phyloP scores from a whole-genome alignment of 2,329 filamentous ascomycete species.

The Aspergillus japonicus region DNA sequence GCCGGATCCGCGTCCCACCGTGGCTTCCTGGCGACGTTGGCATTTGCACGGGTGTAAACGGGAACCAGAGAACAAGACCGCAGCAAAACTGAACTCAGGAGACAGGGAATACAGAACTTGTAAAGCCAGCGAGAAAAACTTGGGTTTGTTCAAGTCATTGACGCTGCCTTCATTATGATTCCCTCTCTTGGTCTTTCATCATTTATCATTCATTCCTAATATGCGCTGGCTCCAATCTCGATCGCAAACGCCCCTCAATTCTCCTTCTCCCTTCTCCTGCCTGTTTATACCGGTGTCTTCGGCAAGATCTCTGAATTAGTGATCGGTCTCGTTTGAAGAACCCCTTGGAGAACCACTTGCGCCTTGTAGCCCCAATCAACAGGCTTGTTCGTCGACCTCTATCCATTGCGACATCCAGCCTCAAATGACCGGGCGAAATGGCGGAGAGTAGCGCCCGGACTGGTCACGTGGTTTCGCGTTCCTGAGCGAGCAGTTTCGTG shows the following conservation, averaged over 20 bases:
- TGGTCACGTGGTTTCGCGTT: constrained; percentile 36
- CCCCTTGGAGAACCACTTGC: background rate
- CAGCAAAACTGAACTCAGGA: constrained; percentile 7
- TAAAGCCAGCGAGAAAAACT: background rate
- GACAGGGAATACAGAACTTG: constrained; percentile 2
- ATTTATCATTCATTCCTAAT: background rate
- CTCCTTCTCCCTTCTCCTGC: background rate
- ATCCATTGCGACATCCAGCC: background rate
- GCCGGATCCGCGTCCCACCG: constrained; percentile 35
- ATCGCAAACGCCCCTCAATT: background rate
- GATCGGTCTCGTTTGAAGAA: background rate
- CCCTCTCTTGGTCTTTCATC: background rate
- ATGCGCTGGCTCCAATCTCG: background rate
- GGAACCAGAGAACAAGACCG: constrained; percentile 14
- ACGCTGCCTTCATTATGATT: background rate
- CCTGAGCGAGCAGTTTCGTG: constrained; percentile 21
- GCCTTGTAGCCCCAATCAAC: background rate
- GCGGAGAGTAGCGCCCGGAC: background rate
- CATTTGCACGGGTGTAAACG: constrained; percentile 23
- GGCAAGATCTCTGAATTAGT: too few relatives aligned
- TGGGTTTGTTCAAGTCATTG: constrained; percentile 2
- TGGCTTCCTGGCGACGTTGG: constrained; percentile 28
- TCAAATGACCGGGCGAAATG: constrained; percentile 7
- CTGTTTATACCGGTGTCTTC: background rate
- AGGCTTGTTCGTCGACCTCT: background rate